Evolutionary conservation across 495 filamentous ascomycete species (phyloP).

Genomic region (Jackrogersella multiformis): DNA sequence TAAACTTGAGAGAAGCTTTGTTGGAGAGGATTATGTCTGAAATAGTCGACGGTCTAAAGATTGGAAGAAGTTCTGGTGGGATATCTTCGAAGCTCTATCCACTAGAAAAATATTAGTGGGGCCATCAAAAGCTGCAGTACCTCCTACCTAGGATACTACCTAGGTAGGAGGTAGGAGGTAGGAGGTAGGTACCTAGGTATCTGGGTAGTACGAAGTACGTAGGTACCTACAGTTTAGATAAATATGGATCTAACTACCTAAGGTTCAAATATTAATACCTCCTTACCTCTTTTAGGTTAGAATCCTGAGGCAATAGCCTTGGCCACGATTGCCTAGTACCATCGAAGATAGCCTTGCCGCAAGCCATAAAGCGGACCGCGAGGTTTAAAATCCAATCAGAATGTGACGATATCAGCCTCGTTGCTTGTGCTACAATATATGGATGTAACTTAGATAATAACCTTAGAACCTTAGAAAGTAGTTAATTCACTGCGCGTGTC

Average conservation of each 20-base stretch:
- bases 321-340: background rate
- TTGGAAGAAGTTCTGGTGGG: background rate
- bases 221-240: background rate
- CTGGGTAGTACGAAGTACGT: background rate
- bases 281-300: too few species aligned
- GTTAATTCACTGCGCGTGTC: slow-evolving; percentile 15
- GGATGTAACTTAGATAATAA: background rate
- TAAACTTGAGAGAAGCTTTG: slow-evolving; percentile 23
- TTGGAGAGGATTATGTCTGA: slow-evolving; percentile 1
- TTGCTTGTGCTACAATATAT: background rate
- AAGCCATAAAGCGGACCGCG: background rate
- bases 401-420: slow-evolving; percentile 1
- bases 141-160: too few species aligned
- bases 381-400: background rate
- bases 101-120: slow-evolving; percentile 51
- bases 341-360: too few species aligned
- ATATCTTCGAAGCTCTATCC: slow-evolving; percentile 35
- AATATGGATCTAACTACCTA: too few species aligned
- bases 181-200: too few species aligned
- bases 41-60: background rate
- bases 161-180: too few species aligned
- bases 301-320: too few species aligned
- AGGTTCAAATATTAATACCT: too few species aligned
- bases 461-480: background rate
- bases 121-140: slow-evolving; percentile 20